Evolutionary conservation across 306 rosid species (phyloP).

Genomic region (Begonia loranthoides): DNA sequence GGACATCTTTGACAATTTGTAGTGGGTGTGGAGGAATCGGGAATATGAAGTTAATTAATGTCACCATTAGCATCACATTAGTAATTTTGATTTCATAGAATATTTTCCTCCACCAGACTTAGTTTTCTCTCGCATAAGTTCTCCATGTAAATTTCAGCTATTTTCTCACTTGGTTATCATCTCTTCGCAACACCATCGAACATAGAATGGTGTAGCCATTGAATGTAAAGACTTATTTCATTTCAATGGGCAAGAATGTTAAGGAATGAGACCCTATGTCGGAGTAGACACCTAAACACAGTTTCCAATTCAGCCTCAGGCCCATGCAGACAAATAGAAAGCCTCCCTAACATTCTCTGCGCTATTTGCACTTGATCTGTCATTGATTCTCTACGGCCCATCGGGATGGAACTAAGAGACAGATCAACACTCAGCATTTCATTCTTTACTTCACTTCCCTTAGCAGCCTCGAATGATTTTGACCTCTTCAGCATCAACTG

Average conservation of each 20-base stretch:
- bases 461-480: slow-evolving; percentile 18
- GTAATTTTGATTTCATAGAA: too few relatives aligned
- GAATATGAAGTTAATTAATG: too few relatives aligned
- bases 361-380: slow-evolving; percentile 28
- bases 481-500: slow-evolving; percentile 22
- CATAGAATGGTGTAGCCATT: too few relatives aligned
- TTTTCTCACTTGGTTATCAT: too few relatives aligned
- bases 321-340: slow-evolving; percentile 27
- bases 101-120: too few relatives aligned
- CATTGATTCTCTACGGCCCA: slow-evolving; percentile 8
- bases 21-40: too few relatives aligned
- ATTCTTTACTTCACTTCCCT: slow-evolving; percentile 26
- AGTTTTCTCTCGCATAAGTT: too few relatives aligned
- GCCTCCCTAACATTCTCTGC: slow-evolving; percentile 26
- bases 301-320: slow-evolving; percentile 41
- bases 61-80: too few relatives aligned
- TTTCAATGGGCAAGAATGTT: slow-evolving; percentile 42
- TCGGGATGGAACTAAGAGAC: slow-evolving; percentile 29
- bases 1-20: too few relatives aligned
- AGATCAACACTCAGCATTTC: slow-evolving; percentile 29
- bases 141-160: too few relatives aligned
- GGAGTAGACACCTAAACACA: slow-evolving; percentile 50
- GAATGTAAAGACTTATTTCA: too few relatives aligned
- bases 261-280: slow-evolving; percentile 62
- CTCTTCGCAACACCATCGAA: too few relatives aligned